Conservation (phyloP, 1,284 basidiomycete genomes). For the Golubevia pallescens region DNA sequence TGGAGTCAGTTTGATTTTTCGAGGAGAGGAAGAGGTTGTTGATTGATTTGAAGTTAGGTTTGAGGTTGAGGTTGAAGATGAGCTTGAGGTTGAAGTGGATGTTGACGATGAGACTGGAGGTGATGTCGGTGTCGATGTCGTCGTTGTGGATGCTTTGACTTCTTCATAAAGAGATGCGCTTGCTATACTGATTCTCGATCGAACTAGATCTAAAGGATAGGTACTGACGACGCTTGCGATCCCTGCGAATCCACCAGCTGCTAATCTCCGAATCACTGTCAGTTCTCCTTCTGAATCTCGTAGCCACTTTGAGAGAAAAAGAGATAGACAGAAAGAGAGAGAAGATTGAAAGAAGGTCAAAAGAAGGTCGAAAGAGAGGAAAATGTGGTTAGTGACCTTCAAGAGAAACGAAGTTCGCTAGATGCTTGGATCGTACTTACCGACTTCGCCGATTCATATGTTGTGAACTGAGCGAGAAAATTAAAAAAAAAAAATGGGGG, state of each 20-base stretch:
- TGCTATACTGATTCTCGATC: constrained; percentile 89
- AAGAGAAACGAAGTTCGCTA: no score
- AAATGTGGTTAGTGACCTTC: neutral
- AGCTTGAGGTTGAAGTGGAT: no score
- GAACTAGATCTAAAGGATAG: constrained; percentile 89
- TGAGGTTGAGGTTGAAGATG: constrained; percentile 64
- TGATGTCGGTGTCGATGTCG: constrained; percentile 36
- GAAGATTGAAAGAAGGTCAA: neutral
- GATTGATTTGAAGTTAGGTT: constrained; percentile 64
- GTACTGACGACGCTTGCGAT: constrained; percentile 89
- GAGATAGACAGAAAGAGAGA: constrained; percentile 13
- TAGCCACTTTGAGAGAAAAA: constrained; percentile 28
- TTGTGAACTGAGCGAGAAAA: no score
- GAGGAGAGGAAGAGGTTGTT: neutral
- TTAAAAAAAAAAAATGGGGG: no score
- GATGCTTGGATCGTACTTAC: no score
- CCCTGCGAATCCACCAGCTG: constrained; percentile 85
- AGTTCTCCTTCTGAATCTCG: constrained; percentile 73
- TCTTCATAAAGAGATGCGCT: constrained; percentile 52
- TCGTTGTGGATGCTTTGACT: constrained; percentile 18
- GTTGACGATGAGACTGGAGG: neutral
- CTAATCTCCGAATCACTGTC: constrained; percentile 80
- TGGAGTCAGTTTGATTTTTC: no score
- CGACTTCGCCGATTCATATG: no score
- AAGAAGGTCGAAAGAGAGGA: constrained; percentile 2